Conservation (phyloP, 345 rosid species). For the Lepidium didymum region DNA sequence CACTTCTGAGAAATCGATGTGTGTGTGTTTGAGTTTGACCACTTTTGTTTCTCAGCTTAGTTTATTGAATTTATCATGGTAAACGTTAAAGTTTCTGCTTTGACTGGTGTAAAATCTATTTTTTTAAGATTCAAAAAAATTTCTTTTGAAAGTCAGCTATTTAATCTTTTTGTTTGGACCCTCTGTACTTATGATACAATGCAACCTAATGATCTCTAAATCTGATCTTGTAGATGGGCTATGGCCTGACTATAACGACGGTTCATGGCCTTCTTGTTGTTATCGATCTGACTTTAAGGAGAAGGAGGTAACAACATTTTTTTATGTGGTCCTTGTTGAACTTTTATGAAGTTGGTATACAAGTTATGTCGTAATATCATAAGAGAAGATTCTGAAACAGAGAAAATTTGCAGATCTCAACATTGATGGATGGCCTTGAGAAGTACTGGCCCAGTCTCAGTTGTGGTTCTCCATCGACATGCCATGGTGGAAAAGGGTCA, state of each 20-base stretch:
- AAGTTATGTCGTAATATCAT: not conserved
- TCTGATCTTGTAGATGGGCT: slow-evolving; percentile 57
- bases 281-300: slow-evolving; percentile 43
- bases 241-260: slow-evolving; percentile 98
- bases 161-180: not conserved
- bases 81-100: not conserved
- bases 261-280: slow-evolving; percentile 92
- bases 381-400: not conserved
- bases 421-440: slow-evolving; percentile 46
- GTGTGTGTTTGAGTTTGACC: not conserved
- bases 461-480: slow-evolving; percentile 54
- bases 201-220: not conserved
- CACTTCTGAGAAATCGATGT: not conserved
- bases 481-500: slow-evolving; percentile 55
- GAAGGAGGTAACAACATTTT: slow-evolving; percentile 44
- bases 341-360: not conserved
- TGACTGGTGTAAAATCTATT: not conserved
- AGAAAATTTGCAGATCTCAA: slow-evolving; percentile 42
- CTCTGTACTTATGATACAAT: not conserved
- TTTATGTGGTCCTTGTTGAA: not conserved
- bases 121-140: no score
- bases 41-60: not conserved
- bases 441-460: slow-evolving; percentile 79
- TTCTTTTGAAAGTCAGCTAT: not conserved
- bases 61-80: not conserved